Evolutionary conservation across 2,329 filamentous ascomycete genomes (phyloP), one percentile per base, ranked within the genome.

Genomic region (Aspergillus jensenii): DNA sequence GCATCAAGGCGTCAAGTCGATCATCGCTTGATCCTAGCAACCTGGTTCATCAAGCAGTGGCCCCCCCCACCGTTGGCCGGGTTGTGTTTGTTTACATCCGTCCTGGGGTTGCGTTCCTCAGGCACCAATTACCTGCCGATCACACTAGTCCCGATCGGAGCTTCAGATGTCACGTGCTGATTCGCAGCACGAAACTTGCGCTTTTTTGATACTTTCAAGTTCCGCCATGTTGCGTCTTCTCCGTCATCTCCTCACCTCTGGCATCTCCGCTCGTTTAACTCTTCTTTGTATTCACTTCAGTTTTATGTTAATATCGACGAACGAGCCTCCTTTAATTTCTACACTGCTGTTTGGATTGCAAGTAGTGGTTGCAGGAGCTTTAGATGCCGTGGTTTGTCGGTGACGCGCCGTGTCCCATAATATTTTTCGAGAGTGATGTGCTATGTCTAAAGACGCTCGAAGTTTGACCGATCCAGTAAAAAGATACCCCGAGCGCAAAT

Each of bases 81-180:
- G 47, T 45, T 52, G 21, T 75, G 72, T 75, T 75, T 75, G 72
- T 75, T 75, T 75, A 75, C 70, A 65, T 68, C 67, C 64, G 66
- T 55, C 9, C 19, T 19, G 51, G 39, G 40, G 31, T 45, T 37
- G 8, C 65, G 68, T 69, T 71, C 68, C 67, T 71, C 63, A 67
- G 68, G 67, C 65, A 66, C 63, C 67, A 46, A 17, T 12, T 11
- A 7, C 54, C 37, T 58, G 66, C 62, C 65, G 68, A 72, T 73
- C 68, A 9, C 27, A 17, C 68, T 68, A 68, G 60, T 54, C 65
- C 61, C 23, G 62, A 69, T 61, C 55, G 65, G 63, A 55, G 44
- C 0, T 12, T 70, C 71, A 72, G 67, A 64, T 70, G 69, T 62
- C 43, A 46, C 37, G 43, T 50, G 50, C 27, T 11, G 27, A 31